Base-by-base conservation (phyloP, 306 rosid species). In the Fragaria vesca region DNA sequence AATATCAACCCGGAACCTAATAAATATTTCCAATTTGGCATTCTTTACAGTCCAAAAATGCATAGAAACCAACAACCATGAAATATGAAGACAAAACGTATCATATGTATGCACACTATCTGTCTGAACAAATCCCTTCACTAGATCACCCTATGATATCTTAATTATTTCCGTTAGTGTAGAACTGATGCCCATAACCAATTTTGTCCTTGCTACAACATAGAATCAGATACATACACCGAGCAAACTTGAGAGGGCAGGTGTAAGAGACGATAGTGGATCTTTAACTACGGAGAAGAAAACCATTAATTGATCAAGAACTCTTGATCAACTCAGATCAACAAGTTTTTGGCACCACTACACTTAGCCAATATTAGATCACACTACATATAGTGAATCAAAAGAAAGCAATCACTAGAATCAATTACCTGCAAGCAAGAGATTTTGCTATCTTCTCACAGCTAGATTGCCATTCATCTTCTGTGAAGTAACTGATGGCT, bases 391-490 rank as follows among this genome's bases (percentile, higher is more conserved):
- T 0, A 12, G 26, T 48, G 7, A 34, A 24, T 69, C 46, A 32
- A 51, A 66, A 68, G 6, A 9, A 75, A 60, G 42, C 80, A 71
- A 78, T 2, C 51, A 76, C 55, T 26, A 48, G 69, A 76, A 82
- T 69, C 58, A 58, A 72, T 21, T 79, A 94, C 98, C 98, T 94
- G 95, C 81, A 38, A 79, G 93, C 93, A 82, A 92, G 79, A 86
- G 87, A 88, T 77, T 90, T 94, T 70, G 95, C 97, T 79, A 94
- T 89, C 72, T 81, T 89, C 66, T 88, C 88, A 82, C 93, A 90
- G 83, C 92, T 87, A 79, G 88, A 67, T 66, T 61, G 46, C 97
- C 98, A 94, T 76, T 94, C 97, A 48, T 75, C 51, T 67, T 92
- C 92, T 20, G 90, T 87, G 79, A 94, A 90, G 90, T 89, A 94